Evolutionary conservation across 2,329 filamentous ascomycete genomes (phyloP), one percentile per base, ranked within the genome.

Genomic region (Colletotrichum trifolii): DNA sequence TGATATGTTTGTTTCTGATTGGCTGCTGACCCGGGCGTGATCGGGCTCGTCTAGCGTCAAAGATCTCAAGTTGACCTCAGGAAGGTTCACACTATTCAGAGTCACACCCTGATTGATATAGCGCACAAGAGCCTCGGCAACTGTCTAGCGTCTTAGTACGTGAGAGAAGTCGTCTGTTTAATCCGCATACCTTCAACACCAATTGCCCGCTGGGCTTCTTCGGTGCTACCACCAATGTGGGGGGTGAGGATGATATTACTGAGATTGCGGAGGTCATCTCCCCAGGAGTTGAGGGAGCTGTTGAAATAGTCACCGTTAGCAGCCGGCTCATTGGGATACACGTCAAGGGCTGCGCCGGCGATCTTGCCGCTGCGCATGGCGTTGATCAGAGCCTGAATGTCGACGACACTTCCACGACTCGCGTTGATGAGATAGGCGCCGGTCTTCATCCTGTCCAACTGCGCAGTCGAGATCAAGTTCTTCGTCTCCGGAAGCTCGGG

Each of bases 51-150:
- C 94, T 69, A 93, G 86, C 2, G 94, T 97, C 72, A 97, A 82
- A n/a, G 91, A 94, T 71, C 96, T 91, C 72, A 99, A 85, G 71
- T 89, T 90, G 71, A 97, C 92, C 79, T 98, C 96, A n/a, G 96
- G 96, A 82, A 99, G 85, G 81, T 99, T 99, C 76, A 98, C 96
- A 67, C 94, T 93, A 70, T 94, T 94, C 34, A 96, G 79, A 3
- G 96, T 99, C 61, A 91, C 89, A 66, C 96, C 96, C 78, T 96
- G 93, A 81, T 98, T 99, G 76, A 98, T 96, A 78, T 98, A 99
- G 73, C 92, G 89, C 62, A 97, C 91, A 56, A 99, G 83, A 45
- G 94, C 92, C 52, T 96, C 91, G 69, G 87, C 89, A 64, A 99
- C 96, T 88, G 66, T 13, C 49, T 46, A 10, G 8, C 48, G 38